Base-by-base conservation (phyloP, 495 filamentous ascomycete species). In the Penicillium herquei region DNA sequence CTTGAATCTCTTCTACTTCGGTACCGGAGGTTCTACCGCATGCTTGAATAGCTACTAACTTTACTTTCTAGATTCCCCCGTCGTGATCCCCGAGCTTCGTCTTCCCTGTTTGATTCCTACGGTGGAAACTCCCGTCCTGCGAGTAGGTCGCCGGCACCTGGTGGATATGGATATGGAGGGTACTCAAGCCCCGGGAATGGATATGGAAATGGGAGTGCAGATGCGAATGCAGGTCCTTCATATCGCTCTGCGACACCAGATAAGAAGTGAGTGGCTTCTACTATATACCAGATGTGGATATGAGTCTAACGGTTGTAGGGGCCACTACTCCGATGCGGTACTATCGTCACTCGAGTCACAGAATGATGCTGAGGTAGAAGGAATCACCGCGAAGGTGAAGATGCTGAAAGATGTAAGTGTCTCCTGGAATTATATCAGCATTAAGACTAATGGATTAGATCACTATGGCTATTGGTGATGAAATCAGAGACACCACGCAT, bases 261-360 rank as follows among this genome's bases (percentile, higher is more conserved):
- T 74, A 81, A 81, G 59, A 90, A 80, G 87, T 91, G 73, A 42
- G 55, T 39, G 13, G 3, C 8, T 30, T 10, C 14, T 33, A 16
- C n/a, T 6, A 7, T 0, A n/a, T 3, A 26, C 21, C 21, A 4
- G 4, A 2, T 26, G 4, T 26, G 21, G 26, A 2, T 49, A 12
- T 8, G 41, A 42, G 13, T 49, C 50, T 61, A 48, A 62, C 16
- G 18, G 17, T 56, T 18, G 51, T 32, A 90, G 88, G 67, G 94
- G 95, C 48, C 93, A 96, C 70, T 98, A 98, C 72, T 91, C 86
- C 57, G 92, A 95, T 60, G 89, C 91, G 39, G 91, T 97, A 50
- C 84, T 98, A 18, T 91, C 89, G 65, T 91, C 94, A 68, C 83
- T 98, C 18, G 95, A 98, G 71, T 91, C 87, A 59, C 95, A 98